Percentiles rank a stretch among this genome's conserved stretches.
These are phyloP conservation scores for Sungouiella blattae DNA, from an alignment of 805 yeast species.

Conservation along the genomic window DNA sequence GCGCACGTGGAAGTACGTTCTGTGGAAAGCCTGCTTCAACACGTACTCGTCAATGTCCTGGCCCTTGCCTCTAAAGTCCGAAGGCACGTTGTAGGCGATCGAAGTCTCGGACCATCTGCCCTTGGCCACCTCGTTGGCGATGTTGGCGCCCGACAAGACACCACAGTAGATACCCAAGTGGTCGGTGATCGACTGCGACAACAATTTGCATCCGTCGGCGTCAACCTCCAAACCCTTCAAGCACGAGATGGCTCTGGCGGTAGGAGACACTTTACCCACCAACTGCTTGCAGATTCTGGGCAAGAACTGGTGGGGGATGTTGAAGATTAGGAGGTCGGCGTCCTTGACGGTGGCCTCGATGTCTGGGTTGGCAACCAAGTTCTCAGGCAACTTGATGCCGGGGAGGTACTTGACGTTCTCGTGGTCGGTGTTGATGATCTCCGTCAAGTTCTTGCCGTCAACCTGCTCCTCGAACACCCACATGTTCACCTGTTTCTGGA, in stretches of 20 bases:
- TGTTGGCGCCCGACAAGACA: slow-evolving; percentile 46
- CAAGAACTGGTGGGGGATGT: slow-evolving; percentile 46
- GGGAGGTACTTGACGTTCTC: slow-evolving; percentile 45
- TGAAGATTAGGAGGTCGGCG: slow-evolving; percentile 43
- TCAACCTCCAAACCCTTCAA: slow-evolving; percentile 45
- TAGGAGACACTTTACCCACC: slow-evolving; percentile 36
- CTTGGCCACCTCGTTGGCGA: slow-evolving; percentile 45
- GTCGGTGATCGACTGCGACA: slow-evolving; percentile 42
- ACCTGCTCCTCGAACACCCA: slow-evolving; percentile 44
- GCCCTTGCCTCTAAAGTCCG: slow-evolving; percentile 39
- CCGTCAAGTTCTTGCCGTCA: slow-evolving; percentile 40
- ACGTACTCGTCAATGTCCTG: slow-evolving; percentile 37
- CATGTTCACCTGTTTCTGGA: slow-evolving; percentile 38
- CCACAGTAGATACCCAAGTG: slow-evolving; percentile 43
- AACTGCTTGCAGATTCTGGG: slow-evolving; percentile 36
- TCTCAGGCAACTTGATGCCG: slow-evolving; percentile 38
- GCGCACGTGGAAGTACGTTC: slow-evolving; percentile 44
- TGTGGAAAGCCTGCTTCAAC: slow-evolving; percentile 43
- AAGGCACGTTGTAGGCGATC: slow-evolving; percentile 39
- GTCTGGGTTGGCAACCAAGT: slow-evolving; percentile 40
- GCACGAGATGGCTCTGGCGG: slow-evolving; percentile 43
- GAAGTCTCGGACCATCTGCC: slow-evolving; percentile 47
- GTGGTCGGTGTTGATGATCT: slow-evolving; percentile 40
- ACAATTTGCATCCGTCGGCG: slow-evolving; percentile 41
- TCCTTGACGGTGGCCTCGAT: slow-evolving; percentile 34